A percentile compares a stretch with the other conserved stretches of the same genome.
Evolutionary conservation across 75 land plant species (phyloP).

Genomic region (Isoetes taiwanensis): DNA sequence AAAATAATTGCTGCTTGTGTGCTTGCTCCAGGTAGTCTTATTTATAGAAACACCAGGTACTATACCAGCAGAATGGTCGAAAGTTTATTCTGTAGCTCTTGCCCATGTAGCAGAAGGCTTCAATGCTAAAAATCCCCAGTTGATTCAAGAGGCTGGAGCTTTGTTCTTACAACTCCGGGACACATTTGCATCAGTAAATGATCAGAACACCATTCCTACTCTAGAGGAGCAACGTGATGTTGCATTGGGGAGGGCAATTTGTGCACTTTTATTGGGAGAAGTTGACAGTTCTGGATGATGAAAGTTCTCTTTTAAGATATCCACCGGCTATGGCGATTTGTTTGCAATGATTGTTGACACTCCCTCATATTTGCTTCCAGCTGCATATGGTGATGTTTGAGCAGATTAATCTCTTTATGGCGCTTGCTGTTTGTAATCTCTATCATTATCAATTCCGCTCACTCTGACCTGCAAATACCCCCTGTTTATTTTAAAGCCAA

Average conservation of each 20-base stretch:
- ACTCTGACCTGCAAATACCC: too few relatives aligned
- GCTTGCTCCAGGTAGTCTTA: constrained; percentile 2
- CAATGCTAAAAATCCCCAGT: not conserved
- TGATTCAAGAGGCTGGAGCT: not conserved
- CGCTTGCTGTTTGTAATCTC: too few relatives aligned
- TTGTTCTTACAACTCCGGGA: not conserved
- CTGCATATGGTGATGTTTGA: too few relatives aligned
- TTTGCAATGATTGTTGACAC: too few relatives aligned
- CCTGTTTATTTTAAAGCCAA: too few relatives aligned
- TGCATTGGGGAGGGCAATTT: not conserved
- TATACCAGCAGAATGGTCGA: not conserved
- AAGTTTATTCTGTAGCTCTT: not conserved
- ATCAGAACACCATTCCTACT: not conserved
- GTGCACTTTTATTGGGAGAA: constrained; percentile 1
- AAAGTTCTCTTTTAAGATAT: not conserved
- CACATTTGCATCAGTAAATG: not conserved
- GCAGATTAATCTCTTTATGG: too few relatives aligned
- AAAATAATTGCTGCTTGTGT: too few relatives aligned
- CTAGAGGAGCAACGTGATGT: constrained; percentile 4
- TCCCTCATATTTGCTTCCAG: too few relatives aligned
- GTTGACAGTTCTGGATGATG: not conserved
- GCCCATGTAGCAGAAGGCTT: constrained; percentile 4
- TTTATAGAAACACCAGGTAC: not conserved
- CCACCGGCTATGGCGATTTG: not conserved
- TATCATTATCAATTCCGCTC: too few relatives aligned